A percentile compares a stretch with the other conserved stretches of the same genome.
Evolutionary conservation across 768 basidiomycete species (phyloP).

Genomic region (Epithele typhae): DNA sequence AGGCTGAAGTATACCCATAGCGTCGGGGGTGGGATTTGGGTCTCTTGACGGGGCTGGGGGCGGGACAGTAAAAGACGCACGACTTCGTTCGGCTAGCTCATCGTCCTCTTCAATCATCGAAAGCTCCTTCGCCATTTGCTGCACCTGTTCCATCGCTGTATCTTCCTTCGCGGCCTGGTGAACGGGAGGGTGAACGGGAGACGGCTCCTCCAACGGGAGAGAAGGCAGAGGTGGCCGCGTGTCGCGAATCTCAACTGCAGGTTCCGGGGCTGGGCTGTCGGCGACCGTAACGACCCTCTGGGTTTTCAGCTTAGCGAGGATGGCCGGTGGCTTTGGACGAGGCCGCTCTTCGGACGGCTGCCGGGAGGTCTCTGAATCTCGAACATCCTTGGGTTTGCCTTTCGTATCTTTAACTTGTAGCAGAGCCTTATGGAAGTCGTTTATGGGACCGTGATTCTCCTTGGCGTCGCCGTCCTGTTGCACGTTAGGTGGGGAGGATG

Average conservation of each 20-base stretch:
- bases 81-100: constrained; percentile 43
- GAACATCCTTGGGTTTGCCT: neutral
- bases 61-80: constrained; percentile 4
- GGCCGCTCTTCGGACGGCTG: neutral
- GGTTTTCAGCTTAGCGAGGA: constrained; percentile 6
- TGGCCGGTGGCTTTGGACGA: neutral
- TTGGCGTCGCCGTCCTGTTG: constrained; percentile 34
- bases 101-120: constrained; percentile 75
- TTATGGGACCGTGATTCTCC: constrained; percentile 40
- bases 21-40: too few relatives aligned
- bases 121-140: constrained; percentile 36
- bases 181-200: neutral
- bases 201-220: neutral
- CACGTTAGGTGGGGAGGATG: neutral
- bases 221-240: constrained; percentile 1
- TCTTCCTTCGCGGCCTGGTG: neutral
- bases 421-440: constrained; percentile 44
- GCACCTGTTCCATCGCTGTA: neutral
- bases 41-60: too few relatives aligned
- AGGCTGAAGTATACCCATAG: too few relatives aligned
- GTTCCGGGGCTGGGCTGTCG: constrained; percentile 12
- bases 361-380: neutral
- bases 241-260: neutral
- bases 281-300: constrained; percentile 17
- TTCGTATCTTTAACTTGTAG: constrained; percentile 16